Conservation (phyloP, 2,329 filamentous ascomycete species). For the Fonsecaea erecta region DNA sequence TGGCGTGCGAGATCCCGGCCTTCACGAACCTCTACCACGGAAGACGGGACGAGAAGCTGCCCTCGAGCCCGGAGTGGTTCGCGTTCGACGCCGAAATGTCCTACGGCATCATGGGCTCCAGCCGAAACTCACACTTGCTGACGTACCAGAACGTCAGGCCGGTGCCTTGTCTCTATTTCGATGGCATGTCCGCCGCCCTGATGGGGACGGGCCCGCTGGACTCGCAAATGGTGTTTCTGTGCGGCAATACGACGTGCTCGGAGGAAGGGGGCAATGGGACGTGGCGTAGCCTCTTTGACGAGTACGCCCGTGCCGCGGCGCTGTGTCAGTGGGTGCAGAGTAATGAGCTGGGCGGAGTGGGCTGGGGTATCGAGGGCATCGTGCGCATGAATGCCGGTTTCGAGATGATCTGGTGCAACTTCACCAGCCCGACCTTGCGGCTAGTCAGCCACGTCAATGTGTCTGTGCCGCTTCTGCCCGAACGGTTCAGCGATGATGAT, state of each 20-base stretch:
- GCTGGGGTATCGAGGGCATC: constrained; percentile 57
- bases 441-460: constrained; percentile 54
- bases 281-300: constrained; percentile 48
- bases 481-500: constrained; percentile 10
- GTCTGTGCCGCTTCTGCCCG: constrained; percentile 49
- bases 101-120: constrained; percentile 58
- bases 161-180: constrained; percentile 55
- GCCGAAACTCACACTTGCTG: constrained; percentile 52
- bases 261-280: constrained; percentile 19
- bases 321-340: constrained; percentile 54
- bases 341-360: constrained; percentile 49
- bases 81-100: constrained; percentile 60
- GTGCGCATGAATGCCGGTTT: constrained; percentile 60
- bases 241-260: constrained; percentile 52
- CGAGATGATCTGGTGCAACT: constrained; percentile 60
- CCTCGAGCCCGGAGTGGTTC: constrained; percentile 58
- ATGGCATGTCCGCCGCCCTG: constrained; percentile 57
- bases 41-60: constrained; percentile 47
- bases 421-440: constrained; percentile 50
- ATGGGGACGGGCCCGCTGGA: constrained; percentile 54
- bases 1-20: constrained; percentile 52
- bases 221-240: constrained; percentile 57
- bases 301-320: constrained; percentile 55
- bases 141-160: constrained; percentile 55
- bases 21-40: constrained; percentile 59